Conservation (phyloP, 148 eudicot species). For the Fagopyrum esculentum region DNA sequence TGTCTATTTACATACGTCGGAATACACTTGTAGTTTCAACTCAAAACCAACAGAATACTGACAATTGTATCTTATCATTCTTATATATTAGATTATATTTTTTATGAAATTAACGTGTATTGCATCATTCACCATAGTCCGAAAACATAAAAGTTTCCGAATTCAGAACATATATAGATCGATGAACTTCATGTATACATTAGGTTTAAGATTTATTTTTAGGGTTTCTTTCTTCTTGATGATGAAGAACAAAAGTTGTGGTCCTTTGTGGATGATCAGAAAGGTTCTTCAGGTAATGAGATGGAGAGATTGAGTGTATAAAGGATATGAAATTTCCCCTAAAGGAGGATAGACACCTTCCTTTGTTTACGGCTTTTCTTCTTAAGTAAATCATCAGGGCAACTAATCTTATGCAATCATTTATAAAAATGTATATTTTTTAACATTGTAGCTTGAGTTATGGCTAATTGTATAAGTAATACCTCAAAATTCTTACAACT, state of each 20-base stretch:
- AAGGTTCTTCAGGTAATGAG: not conserved
- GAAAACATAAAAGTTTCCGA: no score
- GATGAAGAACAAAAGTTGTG: not conserved
- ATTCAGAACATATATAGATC: no score
- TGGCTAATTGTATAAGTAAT: no score
- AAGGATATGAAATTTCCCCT: not conserved
- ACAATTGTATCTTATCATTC: no score
- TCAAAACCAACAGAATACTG: no score
- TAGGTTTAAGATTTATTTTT: not conserved
- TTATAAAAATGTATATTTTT: not conserved
- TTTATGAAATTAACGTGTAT: no score
- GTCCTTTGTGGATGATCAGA: not conserved
- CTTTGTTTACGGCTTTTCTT: not conserved
- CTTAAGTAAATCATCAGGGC: not conserved
- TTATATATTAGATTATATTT: no score
- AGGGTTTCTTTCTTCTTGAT: not conserved
- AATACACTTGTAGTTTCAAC: no score
- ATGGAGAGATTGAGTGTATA: not conserved
- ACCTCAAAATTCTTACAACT: no score
- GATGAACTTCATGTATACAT: no score
- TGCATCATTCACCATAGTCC: no score
- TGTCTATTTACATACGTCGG: no score
- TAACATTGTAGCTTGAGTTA: not conserved
- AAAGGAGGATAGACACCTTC: not conserved
- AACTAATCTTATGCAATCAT: not conserved